Conservation (phyloP, 2,329 filamentous ascomycete species). For the Aspergillus sojae region DNA sequence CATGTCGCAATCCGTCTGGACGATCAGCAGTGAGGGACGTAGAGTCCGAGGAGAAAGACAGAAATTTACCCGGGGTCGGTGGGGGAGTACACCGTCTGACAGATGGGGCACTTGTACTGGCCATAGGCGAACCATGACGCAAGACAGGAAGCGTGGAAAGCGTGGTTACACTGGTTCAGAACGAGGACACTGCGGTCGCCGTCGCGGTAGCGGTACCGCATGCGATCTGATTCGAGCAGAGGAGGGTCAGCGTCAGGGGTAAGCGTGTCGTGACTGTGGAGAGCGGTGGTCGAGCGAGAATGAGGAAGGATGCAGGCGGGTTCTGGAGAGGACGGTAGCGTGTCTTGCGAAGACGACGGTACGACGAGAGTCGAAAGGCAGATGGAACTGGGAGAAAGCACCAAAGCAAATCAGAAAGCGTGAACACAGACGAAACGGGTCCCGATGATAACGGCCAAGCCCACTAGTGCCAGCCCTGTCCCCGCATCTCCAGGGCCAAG, state of each 20-base stretch:
- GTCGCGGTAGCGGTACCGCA: neutral
- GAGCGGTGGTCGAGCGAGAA: neutral
- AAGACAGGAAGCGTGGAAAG: slow-evolving; percentile 33
- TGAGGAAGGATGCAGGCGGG: slow-evolving; percentile 11
- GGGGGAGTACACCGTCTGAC: slow-evolving; percentile 30
- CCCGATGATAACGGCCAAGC: slow-evolving; percentile 18
- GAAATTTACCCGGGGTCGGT: slow-evolving; percentile 9
- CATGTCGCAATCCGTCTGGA: neutral
- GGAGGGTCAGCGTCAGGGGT: neutral
- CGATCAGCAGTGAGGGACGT: neutral
- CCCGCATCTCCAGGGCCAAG: slow-evolving; percentile 26
- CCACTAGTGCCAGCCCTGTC: slow-evolving; percentile 23
- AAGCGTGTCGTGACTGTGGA: slow-evolving; percentile 1
- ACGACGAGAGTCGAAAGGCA: slow-evolving; percentile 26
- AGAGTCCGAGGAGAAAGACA: neutral
- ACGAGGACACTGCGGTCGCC: slow-evolving; percentile 23
- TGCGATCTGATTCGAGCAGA: neutral
- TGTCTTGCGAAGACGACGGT: slow-evolving; percentile 18
- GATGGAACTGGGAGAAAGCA: slow-evolving; percentile 27
- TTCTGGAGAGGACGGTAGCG: slow-evolving; percentile 21
- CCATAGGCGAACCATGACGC: slow-evolving; percentile 34
- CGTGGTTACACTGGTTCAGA: slow-evolving; percentile 33
- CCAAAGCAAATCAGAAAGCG: neutral
- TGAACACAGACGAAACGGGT: slow-evolving; percentile 9
- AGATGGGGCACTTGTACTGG: slow-evolving; percentile 33